A percentile compares a stretch with the other conserved stretches of the same genome.
These are phyloP conservation scores for Fomes fomentarius DNA, from an alignment of 1,284 basidiomycete species.

Conservation along the genomic window DNA sequence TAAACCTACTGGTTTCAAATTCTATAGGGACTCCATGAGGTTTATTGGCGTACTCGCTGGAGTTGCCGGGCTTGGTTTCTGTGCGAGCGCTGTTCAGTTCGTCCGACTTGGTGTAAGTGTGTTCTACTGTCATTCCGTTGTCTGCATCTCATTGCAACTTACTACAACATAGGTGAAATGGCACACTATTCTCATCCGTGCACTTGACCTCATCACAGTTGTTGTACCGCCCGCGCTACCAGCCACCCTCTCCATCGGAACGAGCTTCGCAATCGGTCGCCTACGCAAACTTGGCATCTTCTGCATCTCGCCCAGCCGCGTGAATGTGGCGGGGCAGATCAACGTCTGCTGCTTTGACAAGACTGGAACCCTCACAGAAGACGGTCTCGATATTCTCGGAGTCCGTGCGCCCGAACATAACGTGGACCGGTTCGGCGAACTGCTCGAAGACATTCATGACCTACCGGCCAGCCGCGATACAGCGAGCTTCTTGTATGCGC, in stretches of 20 bases:
- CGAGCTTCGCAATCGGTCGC: constrained; percentile 91
- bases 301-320: constrained; percentile 96
- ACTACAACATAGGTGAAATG: constrained; percentile 81
- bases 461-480: constrained; percentile 66
- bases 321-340: constrained; percentile 96
- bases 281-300: constrained; percentile 91
- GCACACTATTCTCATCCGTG: constrained; percentile 91
- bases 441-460: constrained; percentile 87
- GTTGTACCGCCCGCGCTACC: constrained; percentile 98
- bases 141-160: constrained; percentile 12
- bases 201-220: constrained; percentile 96
- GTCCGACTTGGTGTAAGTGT: constrained; percentile 79
- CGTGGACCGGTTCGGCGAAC: constrained; percentile 85
- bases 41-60: constrained; percentile 93
- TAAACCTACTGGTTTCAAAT: constrained; percentile 97
- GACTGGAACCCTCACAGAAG: constrained; percentile 98
- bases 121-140: neutral
- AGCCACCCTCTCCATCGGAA: constrained; percentile 97
- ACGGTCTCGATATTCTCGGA: constrained; percentile 96
- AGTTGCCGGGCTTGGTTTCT: constrained; percentile 88
- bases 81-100: constrained; percentile 90
- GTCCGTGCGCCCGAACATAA: constrained; percentile 82
- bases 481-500: constrained; percentile 87
- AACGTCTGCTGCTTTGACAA: constrained; percentile 99
- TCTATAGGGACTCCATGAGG: constrained; percentile 96